A percentile compares a stretch with the other conserved stretches of the same genome.
phyloP scores from a whole-genome alignment of 257 asterid genomes.

The Fraxinus cuspidata region DNA sequence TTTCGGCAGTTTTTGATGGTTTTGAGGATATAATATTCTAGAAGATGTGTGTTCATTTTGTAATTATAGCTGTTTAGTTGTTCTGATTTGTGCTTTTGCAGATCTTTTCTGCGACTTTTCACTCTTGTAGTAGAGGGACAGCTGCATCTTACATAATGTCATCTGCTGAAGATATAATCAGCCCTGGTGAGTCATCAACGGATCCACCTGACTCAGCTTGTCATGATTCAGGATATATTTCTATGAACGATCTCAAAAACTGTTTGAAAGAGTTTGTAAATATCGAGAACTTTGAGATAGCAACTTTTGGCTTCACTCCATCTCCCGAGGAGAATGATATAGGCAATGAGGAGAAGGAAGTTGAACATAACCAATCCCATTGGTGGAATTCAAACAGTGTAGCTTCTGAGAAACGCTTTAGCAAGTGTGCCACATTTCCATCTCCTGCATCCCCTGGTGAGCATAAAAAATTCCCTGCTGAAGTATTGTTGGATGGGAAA shows the following conservation, averaged over 20 bases:
- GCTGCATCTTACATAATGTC: conserved; percentile 19
- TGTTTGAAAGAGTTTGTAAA: conserved; percentile 34
- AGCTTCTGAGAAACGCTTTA: conserved; percentile 24
- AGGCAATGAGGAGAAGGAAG: conserved; percentile 21
- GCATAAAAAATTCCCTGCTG: conserved; percentile 8
- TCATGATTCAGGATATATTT: conserved; percentile 18
- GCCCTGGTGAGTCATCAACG: conserved; percentile 23
- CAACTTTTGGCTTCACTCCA: conserved; percentile 17
- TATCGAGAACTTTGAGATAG: conserved; percentile 23
- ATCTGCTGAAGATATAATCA: conserved; percentile 28
- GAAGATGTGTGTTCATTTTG: neutral
- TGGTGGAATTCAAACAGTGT: conserved; percentile 6
- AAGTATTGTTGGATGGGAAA: conserved; percentile 20
- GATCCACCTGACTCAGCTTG: conserved; percentile 22
- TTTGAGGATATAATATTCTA: neutral
- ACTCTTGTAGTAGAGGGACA: conserved; percentile 41
- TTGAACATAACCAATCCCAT: conserved; percentile 22
- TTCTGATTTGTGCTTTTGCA: conserved; percentile 16
- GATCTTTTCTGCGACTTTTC: conserved; percentile 21
- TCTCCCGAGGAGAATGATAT: conserved; percentile 12
- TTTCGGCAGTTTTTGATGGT: neutral
- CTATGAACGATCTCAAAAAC: conserved; percentile 33
- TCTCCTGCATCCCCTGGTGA: conserved; percentile 21
- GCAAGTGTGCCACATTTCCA: conserved; percentile 28
- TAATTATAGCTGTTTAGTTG: neutral